phyloP scores from a whole-genome alignment of 139 green algal species.

The Tetradesmus obliquus region DNA sequence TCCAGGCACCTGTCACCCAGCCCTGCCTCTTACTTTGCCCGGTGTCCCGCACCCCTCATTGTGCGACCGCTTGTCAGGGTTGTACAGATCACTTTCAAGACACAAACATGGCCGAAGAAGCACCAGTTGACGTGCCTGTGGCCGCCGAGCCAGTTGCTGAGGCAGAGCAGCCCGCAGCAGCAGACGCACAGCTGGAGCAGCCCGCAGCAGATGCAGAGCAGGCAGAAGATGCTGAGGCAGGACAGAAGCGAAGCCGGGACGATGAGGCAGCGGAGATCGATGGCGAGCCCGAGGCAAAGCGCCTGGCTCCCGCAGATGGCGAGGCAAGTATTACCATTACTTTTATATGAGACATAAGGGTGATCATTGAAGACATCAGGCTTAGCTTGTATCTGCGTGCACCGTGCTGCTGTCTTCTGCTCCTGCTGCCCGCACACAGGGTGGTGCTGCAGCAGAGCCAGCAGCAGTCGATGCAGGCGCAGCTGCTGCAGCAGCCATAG shows the following conservation, averaged over 20 bases:
- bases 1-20: neutral
- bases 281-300: slow-evolving; percentile 42
- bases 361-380: neutral
- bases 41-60: neutral
- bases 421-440: neutral
- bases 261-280: slow-evolving; percentile 11
- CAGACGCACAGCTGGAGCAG: slow-evolving; percentile 14
- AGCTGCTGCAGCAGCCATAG: neutral
- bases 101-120: neutral
- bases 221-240: neutral
- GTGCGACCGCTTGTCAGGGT: neutral
- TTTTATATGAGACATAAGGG: neutral
- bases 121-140: neutral
- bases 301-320: neutral
- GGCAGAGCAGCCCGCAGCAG: slow-evolving; percentile 22
- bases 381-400: neutral
- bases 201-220: neutral
- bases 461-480: neutral
- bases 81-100: neutral
- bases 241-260: neutral
- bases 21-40: neutral
- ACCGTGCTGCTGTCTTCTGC: neutral
- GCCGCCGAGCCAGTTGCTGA: slow-evolving; percentile 18
- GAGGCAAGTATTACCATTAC: neutral
- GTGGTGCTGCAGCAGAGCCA: neutral